phyloP scores from a whole-genome alignment of 2,329 filamentous ascomycete genomes.

The Talaromyces marneffei region DNA sequence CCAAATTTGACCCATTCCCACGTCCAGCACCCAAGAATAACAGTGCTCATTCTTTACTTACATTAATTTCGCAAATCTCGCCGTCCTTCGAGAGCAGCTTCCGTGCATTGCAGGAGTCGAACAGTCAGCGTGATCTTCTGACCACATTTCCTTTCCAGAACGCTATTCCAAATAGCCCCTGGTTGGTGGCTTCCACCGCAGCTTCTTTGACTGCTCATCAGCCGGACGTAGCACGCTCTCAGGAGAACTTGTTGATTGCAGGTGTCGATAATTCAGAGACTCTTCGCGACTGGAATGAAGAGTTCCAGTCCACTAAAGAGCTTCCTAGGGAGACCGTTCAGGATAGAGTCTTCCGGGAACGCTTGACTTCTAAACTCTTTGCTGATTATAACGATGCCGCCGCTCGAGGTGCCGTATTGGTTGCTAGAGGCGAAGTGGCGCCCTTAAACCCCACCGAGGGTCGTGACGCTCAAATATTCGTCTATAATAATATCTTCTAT shows the following conservation, averaged over 20 bases:
- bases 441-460: slow-evolving; percentile 92
- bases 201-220: slow-evolving; percentile 65
- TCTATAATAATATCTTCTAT: slow-evolving; percentile 99
- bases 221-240: slow-evolving; percentile 78
- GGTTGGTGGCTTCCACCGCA: slow-evolving; percentile 67
- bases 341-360: slow-evolving; percentile 91
- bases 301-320: slow-evolving; percentile 94
- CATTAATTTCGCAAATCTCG: slow-evolving; percentile 71
- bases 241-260: slow-evolving; percentile 84
- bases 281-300: slow-evolving; percentile 96
- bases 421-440: slow-evolving; percentile 85
- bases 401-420: slow-evolving; percentile 81
- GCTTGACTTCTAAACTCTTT: slow-evolving; percentile 89
- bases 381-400: slow-evolving; percentile 97
- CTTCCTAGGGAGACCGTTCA: slow-evolving; percentile 89
- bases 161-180: slow-evolving; percentile 83
- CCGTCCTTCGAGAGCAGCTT: slow-evolving; percentile 76
- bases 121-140: slow-evolving; percentile 77
- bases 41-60: slow-evolving; percentile 78
- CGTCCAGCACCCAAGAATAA: slow-evolving; percentile 70
- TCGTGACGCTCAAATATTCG: slow-evolving; percentile 92
- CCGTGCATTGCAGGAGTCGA: slow-evolving; percentile 72
- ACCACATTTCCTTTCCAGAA: slow-evolving; percentile 95
- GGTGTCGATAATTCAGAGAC: slow-evolving; percentile 93
- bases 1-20: slow-evolving; percentile 88